Base-by-base conservation (phyloP, 768 basidiomycete species). In the Sutorius australiensis region DNA sequence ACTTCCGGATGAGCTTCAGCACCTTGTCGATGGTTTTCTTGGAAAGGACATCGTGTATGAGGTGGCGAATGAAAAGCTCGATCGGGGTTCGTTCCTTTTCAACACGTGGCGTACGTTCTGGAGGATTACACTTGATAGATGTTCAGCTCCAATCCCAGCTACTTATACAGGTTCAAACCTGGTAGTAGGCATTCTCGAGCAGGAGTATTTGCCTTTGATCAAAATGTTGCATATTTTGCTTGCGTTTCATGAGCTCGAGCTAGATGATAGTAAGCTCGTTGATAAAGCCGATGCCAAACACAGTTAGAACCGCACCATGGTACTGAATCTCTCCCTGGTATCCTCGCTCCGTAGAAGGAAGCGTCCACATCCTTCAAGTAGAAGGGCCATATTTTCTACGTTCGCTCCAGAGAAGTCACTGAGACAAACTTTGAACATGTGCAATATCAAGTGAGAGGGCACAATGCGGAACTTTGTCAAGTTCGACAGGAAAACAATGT, bases 101-200 rank as follows among this genome's bases (percentile, higher is more conserved):
- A 62, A 92, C 80, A 21, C 85, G 80, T 0, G 92, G 92, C 0
- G 86, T 81, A 48, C 97, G 85, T 58, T 98, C 95, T 0, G 97
- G 97, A 5, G 97, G 97, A 64, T 98, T 98, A 70, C 95, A 98
- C 91, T 98, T 27, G 10, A 36, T 28, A 24, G 50, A 48, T 47
- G n/a, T 6, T 56, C 46, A 65, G 55, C 10, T 57, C 30, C 17
- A 32, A 32, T 36, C 32, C 61, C 51, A 44, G 40, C 36, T 32
- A 24, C 19, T 46, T 32, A 10, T 10, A 30, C 7, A 24, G 40
- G 16, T 50, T 40, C 57, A 45, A 56, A 92, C 93, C 80, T 94
- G 94, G 68, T 98, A 98, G 68, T 97, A 99, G 0, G 97, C 97
- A 67, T 99, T 99, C 70, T 98, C 97, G 30, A 99, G 80, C 56